Evolutionary conservation across 805 yeast species (phyloP).

Genomic region (Ogataea glucozyma): DNA sequence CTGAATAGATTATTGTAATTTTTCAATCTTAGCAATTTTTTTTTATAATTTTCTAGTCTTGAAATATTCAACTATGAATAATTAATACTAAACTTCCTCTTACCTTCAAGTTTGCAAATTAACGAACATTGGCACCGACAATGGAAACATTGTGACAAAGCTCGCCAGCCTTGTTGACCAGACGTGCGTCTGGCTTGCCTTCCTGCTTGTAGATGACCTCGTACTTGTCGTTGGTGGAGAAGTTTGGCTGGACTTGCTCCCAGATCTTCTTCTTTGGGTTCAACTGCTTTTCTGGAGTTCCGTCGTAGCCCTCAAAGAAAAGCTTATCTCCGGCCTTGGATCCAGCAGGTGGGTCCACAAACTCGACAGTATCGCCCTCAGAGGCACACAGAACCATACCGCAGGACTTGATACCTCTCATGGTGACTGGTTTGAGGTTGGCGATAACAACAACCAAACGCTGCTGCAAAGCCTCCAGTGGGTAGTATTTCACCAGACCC

Average conservation of each 20-base stretch:
- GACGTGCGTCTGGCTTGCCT: slow-evolving; percentile 69
- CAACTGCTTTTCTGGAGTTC: slow-evolving; percentile 85
- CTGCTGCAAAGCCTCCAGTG: slow-evolving; percentile 94
- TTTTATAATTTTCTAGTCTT: background rate
- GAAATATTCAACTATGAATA: background rate
- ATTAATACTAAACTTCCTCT: no score
- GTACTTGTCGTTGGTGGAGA: slow-evolving; percentile 73
- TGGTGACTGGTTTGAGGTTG: slow-evolving; percentile 94
- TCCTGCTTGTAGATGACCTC: slow-evolving; percentile 80
- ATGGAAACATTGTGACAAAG: slow-evolving; percentile 71
- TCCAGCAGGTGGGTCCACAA: slow-evolving; percentile 91
- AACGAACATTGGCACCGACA: slow-evolving; percentile 79
- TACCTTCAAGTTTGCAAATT: no score
- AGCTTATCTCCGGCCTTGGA: slow-evolving; percentile 95
- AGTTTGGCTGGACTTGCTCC: slow-evolving; percentile 92
- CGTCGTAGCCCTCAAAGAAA: slow-evolving; percentile 88
- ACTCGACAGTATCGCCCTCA: slow-evolving; percentile 74
- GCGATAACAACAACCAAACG: slow-evolving; percentile 90
- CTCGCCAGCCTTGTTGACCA: slow-evolving; percentile 81
- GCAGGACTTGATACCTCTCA: slow-evolving; percentile 94
- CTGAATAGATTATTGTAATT: background rate
- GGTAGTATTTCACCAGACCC: slow-evolving; percentile 86
- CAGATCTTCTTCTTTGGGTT: slow-evolving; percentile 98
- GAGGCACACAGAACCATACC: slow-evolving; percentile 99
- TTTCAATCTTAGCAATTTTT: background rate